Conservation (phyloP, 176 grass and related monocot species). For the Phragmites australis region DNA sequence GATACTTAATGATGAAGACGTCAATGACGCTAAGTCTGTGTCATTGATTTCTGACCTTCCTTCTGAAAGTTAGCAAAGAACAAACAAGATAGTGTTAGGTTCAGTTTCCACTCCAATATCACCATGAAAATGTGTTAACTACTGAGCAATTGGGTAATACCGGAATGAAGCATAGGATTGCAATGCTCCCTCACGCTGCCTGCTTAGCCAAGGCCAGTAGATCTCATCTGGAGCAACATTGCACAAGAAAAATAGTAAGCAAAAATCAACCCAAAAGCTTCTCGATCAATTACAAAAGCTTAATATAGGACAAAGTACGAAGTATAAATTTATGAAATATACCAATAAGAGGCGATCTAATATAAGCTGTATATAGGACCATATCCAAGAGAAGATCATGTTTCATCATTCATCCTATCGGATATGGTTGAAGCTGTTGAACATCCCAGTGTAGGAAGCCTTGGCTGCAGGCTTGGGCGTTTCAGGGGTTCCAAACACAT, state of each 20-base stretch:
- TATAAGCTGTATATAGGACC: neutral
- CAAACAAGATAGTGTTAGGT: neutral
- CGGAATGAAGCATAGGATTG: neutral
- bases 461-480: constrained; percentile 53
- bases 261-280: neutral
- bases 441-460: constrained; percentile 45
- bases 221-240: constrained; percentile 17
- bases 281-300: neutral
- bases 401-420: constrained; percentile 36
- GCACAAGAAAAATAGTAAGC: neutral
- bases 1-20: neutral
- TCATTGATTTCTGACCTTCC: neutral
- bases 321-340: neutral
- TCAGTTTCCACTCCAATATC: neutral
- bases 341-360: constrained; percentile 3
- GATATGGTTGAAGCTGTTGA: constrained; percentile 70
- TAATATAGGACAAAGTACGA: neutral
- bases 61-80: constrained; percentile 3
- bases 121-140: neutral
- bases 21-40: neutral
- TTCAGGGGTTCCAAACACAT: constrained; percentile 65
- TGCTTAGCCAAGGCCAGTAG: constrained; percentile 13
- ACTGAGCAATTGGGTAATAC: constrained; percentile 5
- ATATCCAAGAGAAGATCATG: constrained; percentile 27
- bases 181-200: neutral